Evolutionary conservation across 225 moss, liverwort and hornwort species (phyloP).

Genomic region (Marchantia paleacea): DNA sequence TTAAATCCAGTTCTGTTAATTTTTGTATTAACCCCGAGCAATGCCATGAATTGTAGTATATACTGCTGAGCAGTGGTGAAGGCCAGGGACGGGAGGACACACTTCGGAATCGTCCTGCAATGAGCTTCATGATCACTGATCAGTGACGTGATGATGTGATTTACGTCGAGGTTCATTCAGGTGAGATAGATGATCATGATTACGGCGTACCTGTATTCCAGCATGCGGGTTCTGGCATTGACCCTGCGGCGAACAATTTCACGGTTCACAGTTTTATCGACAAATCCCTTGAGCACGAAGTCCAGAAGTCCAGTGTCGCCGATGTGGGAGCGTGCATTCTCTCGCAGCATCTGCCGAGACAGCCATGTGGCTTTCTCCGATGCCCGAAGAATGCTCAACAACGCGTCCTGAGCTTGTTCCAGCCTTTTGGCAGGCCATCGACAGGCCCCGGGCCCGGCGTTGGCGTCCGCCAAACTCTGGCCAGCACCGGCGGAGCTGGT

Average conservation of each 20-base stretch:
- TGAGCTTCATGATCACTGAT: no score
- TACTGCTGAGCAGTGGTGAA: not conserved
- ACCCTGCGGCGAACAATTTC: conserved; percentile 72
- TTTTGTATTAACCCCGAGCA: no score
- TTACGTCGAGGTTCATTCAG: no score
- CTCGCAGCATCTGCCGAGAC: conserved; percentile 72
- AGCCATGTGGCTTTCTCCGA: conserved; percentile 70
- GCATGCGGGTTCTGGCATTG: conserved; percentile 68
- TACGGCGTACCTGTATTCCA: conserved; percentile 58
- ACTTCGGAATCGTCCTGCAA: no score
- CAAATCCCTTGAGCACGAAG: conserved; percentile 74
- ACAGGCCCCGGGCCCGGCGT: conserved; percentile 28
- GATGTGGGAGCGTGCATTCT: conserved; percentile 72
- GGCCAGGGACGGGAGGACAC: no score
- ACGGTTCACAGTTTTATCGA: conserved; percentile 58
- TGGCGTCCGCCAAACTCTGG: conserved; percentile 35
- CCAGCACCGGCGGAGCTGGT: no score
- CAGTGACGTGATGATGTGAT: no score
- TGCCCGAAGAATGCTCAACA: conserved; percentile 66
- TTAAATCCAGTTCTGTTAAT: no score
- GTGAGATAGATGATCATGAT: no score
- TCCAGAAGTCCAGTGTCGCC: conserved; percentile 84
- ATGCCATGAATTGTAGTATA: no score
- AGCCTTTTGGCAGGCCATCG: conserved; percentile 76
- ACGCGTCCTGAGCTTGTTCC: conserved; percentile 69